These are phyloP conservation scores for Hapsidospora chrysogenum DNA, from an alignment of 495 filamentous ascomycete species.

Conservation along the genomic window DNA sequence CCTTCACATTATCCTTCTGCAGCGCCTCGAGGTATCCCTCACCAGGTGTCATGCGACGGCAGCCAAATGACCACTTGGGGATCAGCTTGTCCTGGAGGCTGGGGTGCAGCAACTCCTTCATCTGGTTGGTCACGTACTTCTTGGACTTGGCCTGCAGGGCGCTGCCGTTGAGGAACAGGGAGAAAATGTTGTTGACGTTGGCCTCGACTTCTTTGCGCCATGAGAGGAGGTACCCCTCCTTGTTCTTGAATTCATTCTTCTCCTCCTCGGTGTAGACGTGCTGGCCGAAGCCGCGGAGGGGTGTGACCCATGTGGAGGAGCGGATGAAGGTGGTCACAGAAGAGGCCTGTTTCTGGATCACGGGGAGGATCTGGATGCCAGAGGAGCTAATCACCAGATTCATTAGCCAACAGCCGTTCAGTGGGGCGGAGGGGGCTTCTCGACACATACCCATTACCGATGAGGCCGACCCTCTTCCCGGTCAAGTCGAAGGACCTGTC, in stretches of 20 bases:
- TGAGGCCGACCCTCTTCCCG: conserved; percentile 39
- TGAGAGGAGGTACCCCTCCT: conserved; percentile 46
- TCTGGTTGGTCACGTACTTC: conserved; percentile 12
- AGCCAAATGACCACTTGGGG: conserved; percentile 48
- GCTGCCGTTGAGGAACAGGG: conserved; percentile 23
- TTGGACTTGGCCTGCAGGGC: conserved; percentile 17
- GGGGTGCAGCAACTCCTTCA: conserved; percentile 25
- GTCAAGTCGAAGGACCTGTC: conserved; percentile 33
- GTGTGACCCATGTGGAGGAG: too few relatives aligned
- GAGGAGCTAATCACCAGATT: conserved; percentile 45
- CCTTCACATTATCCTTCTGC: conserved; percentile 39
- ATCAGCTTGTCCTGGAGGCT: conserved; percentile 27
- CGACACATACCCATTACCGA: too few relatives aligned
- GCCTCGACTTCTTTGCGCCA: conserved; percentile 14
- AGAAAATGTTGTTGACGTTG: conserved; percentile 30
- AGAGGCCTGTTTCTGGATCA: too few relatives aligned
- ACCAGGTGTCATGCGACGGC: conserved; percentile 49
- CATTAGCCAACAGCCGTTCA: too few relatives aligned
- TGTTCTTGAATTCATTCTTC: too few relatives aligned
- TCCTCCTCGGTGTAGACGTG: too few relatives aligned
- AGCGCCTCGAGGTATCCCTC: too few relatives aligned
- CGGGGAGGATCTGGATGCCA: conserved; percentile 43
- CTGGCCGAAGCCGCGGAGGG: too few relatives aligned
- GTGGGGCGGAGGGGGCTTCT: too few relatives aligned
- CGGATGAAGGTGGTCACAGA: too few relatives aligned